Evolutionary conservation across 2,329 filamentous ascomycete species (phyloP), one percentile per base, ranked within the genome.

Genomic region (Neoscytalidium dimidiatum): DNA sequence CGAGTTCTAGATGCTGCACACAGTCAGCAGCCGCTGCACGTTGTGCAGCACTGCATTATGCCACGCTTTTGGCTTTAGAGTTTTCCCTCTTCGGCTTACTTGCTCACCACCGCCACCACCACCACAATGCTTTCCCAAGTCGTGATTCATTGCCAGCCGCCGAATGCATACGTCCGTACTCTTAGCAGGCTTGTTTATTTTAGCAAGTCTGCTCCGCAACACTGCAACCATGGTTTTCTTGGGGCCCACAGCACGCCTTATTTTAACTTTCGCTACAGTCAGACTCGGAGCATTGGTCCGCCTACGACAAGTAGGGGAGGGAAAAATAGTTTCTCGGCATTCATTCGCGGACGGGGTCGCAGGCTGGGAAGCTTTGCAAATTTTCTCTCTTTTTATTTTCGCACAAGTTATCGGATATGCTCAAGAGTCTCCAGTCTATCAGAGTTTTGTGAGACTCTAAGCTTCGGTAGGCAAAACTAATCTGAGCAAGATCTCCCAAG

Each of bases 1-100:
- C 26, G 23, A 43, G 53, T 44, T 60, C 56, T 60, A 46, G 56
- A 60, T 60, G 56, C 38, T 60, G 35, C 26, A 46, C 56, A 33
- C 56, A 44, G 38, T 44, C 33, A 46, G 19, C 56, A 13, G 56
- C 14, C 9, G 56, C 23, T 38, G 49, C 49, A 53, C 29, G 49
- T 17, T 35, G 51, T 26, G 51, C 51, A 41, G 51, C 51, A 23
- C 51, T 53, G 51, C 51, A 43, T 44, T 19, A 28, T 28, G 53
- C 31, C 14, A 35, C 53, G 49, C 14, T n/a, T 57, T 44, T 43
- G 53, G 23, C 53, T 57, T 57, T 43, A 38, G 52, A 41, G 29
- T 29, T 56, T 13, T 23, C 17, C 17, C 19, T n/a, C 19, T 13
- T 43, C 53, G 35, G 53, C 53, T 60, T 60, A 60, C 38, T 60